Percentiles rank a stretch among this genome's conserved stretches.
Conservation (phyloP, 108 stramenopile genomes). For the Nannochloropsis salina region DNA sequence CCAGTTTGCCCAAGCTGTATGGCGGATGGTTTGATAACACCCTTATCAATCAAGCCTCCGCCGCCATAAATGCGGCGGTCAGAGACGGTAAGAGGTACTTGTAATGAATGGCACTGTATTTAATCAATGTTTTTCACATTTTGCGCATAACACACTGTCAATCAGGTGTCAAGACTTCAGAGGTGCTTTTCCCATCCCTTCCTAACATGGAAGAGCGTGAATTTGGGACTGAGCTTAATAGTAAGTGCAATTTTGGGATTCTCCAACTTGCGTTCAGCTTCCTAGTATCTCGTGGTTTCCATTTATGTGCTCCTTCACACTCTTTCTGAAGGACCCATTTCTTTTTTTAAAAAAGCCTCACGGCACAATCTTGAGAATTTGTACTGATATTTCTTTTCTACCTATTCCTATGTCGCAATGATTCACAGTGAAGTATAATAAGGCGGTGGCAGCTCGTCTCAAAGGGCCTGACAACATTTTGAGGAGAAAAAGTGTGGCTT, state of each 20-base stretch:
- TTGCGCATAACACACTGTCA: neutral
- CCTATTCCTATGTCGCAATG: too few relatives aligned
- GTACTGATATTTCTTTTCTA: too few relatives aligned
- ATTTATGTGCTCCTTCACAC: too few relatives aligned
- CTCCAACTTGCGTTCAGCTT: neutral
- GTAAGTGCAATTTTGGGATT: neutral
- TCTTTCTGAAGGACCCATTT: too few relatives aligned
- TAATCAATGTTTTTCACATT: neutral
- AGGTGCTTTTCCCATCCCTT: neutral
- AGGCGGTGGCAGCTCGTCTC: neutral
- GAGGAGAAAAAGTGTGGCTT: neutral
- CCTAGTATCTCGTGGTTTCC: too few relatives aligned
- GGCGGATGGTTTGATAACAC: conserved; percentile 17
- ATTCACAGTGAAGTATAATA: neutral
- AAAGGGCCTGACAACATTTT: neutral
- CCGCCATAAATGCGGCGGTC: neutral
- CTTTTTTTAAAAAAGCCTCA: too few relatives aligned
- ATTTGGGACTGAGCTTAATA: neutral
- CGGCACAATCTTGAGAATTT: too few relatives aligned
- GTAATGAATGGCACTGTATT: neutral
- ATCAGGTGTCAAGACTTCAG: neutral
- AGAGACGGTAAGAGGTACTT: neutral
- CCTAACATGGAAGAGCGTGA: conserved; percentile 15
- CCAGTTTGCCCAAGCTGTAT: neutral
- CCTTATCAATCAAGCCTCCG: neutral